Base-by-base conservation (phyloP, 352 stramenopile species). In the Globisporangium orthogonon region DNA sequence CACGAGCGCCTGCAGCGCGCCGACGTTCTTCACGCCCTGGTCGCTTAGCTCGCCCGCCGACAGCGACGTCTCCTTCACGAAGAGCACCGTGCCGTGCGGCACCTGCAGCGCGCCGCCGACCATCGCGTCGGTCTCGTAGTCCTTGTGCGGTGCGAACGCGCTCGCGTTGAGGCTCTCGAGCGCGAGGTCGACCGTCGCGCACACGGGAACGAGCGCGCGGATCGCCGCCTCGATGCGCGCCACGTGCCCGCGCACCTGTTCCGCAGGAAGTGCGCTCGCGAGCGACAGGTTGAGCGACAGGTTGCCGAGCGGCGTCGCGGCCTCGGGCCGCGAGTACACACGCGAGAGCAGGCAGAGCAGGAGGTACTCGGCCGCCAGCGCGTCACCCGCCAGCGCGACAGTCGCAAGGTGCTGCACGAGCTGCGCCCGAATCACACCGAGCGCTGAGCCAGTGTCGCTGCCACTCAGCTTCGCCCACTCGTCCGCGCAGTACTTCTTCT, bases 11-110 rank as follows among this genome's bases (percentile, higher is more conserved):
- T 91, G 76, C 31, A 94, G 60, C 9, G 79, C 81, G 4, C 65
- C 71, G 31, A 94, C 58, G 45, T 94, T 94, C 63, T 83, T 85
- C 14, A 89, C 78, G 15, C 81, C 84, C 50, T 87, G 71, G 1
- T 85, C 79, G 50, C 79, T 83, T 57, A 94, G 52, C 53, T 89
- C 67, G 0, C 84, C 84, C 0, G 81, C 68, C 2, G 79, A 78
- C 9, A 94, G 63, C 43, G 64, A 53, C 7, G 76, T 87, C 58
- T 94, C 84, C 56, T 94, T 75, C 10, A 91, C 74, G 14, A 91
- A 41, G 50, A 91, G 66, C 0, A 67, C 72, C 0, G 81, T 87
- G 0, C 84, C 84, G 18, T 87, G 78, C 0, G 79, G 70, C 15
- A 91, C 68, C 56, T 94, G 84, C 9, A 94, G 65, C 7, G 67